Base-by-base conservation (phyloP, 495 filamentous ascomycete species). In the Paragyromitra xinjiangensis region DNA sequence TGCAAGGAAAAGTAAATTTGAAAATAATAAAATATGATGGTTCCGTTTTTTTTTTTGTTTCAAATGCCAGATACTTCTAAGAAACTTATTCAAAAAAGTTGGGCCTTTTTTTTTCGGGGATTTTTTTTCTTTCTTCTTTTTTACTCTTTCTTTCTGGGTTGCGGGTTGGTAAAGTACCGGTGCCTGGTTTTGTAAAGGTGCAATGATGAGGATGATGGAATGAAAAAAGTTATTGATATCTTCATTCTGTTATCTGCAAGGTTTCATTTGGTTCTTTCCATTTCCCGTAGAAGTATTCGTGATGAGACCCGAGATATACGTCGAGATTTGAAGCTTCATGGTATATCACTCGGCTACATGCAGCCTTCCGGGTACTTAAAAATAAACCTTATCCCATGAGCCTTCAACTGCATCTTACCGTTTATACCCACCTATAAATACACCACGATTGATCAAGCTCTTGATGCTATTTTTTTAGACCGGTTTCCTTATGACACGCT, bases 11-110 rank as follows among this genome's bases (percentile, higher is more conserved):
- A 77, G 45, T 55, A 73, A 73, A 77, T 64, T 39, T 73, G 74
- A 77, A 77, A 77, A 77, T 73, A 73, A 77, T 73, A 73, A 77
- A 77, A 77, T 73, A 77, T 71, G 68, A 71, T 55, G 58, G 59
- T 77, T 50, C 45, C 11, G 19, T 22, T 72, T 77, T 63, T 75
- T 75, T 71, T 75, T 58, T 45, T 65, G 58, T 48, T 48, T 42
- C 50, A 61, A 65, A 71, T 42, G 14, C 53, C 58, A 65, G 24
- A 66, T 64, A 56, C 51, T 62, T 50, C 29, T 71, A 72, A 53
- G 56, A 71, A 66, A 64, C n/a, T 39, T 45, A 65, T 45, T 45
- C 42, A 24, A 42, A 48, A 65, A 73, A 71, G 16, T 26, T 50
- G 39, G 73, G 73, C 37, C 37, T 64, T 26, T 64, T 64, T 64